phyloP scores from a whole-genome alignment of 2,329 filamentous ascomycete genomes.

The Elsinoe fawcettii region DNA sequence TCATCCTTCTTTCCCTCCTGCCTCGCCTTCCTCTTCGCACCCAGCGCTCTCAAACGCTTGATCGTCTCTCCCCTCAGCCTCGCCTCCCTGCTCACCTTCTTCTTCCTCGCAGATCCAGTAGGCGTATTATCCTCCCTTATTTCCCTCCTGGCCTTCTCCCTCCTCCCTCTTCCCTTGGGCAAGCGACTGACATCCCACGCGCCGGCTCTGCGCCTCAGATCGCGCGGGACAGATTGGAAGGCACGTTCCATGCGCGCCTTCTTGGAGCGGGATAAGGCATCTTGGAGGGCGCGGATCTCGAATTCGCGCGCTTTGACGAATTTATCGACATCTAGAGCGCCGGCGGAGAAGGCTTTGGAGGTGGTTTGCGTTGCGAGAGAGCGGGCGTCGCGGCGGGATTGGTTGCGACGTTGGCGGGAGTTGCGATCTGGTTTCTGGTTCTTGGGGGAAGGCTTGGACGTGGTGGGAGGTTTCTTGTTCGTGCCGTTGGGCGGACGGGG shows the following conservation, averaged over 20 bases:
- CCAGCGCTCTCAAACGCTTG: slow-evolving; percentile 58
- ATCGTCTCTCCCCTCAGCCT: slow-evolving; percentile 67
- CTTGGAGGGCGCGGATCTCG: slow-evolving; percentile 78
- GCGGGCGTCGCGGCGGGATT: slow-evolving; percentile 35
- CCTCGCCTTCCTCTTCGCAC: slow-evolving; percentile 39
- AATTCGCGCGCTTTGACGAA: slow-evolving; percentile 82
- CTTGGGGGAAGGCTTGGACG: background rate
- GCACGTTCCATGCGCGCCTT: slow-evolving; percentile 58
- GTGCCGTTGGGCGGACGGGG: background rate
- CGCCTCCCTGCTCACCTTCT: slow-evolving; percentile 48
- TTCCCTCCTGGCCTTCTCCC: slow-evolving; percentile 60
- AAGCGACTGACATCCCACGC: slow-evolving; percentile 92
- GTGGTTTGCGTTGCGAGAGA: slow-evolving; percentile 39
- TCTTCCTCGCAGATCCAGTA: slow-evolving; percentile 57
- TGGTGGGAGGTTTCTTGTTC: background rate
- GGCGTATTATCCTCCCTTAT: slow-evolving; percentile 91
- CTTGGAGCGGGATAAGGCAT: slow-evolving; percentile 71
- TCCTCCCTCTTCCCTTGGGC: slow-evolving; percentile 68
- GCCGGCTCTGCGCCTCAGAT: slow-evolving; percentile 76
- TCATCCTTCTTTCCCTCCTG: slow-evolving; percentile 29
- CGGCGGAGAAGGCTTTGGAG: slow-evolving; percentile 53
- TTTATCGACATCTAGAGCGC: slow-evolving; percentile 74
- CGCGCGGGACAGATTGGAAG: slow-evolving; percentile 83
- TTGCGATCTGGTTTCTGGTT: background rate
- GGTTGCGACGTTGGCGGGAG: background rate